A percentile compares a stretch with the other conserved stretches of the same genome.
These are phyloP conservation scores for Daldinia eschscholtzii DNA, from an alignment of 2,329 filamentous ascomycete genomes.

Conservation along the genomic window DNA sequence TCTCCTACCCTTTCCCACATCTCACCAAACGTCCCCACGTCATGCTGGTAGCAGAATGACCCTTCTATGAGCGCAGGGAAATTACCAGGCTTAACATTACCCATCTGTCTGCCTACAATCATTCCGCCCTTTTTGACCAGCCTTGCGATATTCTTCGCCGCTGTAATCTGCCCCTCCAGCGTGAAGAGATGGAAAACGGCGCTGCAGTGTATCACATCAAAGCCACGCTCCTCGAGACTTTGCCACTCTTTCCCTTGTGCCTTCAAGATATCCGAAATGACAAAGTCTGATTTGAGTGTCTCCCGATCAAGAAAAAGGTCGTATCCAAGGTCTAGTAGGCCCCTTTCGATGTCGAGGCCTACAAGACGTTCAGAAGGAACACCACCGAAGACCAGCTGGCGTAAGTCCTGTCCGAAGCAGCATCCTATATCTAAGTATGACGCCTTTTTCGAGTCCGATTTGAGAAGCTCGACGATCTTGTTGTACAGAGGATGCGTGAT, in stretches of 20 bases:
- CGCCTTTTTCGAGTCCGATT: conserved; percentile 14
- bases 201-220: conserved; percentile 48
- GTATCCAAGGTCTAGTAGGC: conserved; percentile 46
- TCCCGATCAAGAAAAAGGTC: conserved; percentile 48
- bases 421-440: conserved; percentile 50
- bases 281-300: conserved; percentile 42
- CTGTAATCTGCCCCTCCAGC: conserved; percentile 41
- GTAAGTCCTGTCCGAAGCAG: conserved; percentile 51
- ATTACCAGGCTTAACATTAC: conserved; percentile 36
- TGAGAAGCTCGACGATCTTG: conserved; percentile 36
- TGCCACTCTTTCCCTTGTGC: conserved; percentile 35
- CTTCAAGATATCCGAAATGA: conserved; percentile 43
- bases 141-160: conserved; percentile 34
- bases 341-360: conserved; percentile 45
- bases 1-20: conserved; percentile 41
- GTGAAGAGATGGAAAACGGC: conserved; percentile 48
- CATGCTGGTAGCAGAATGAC: conserved; percentile 36
- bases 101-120: conserved; percentile 42
- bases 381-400: conserved; percentile 47
- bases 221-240: conserved; percentile 33
- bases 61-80: conserved; percentile 30
- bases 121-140: conserved; percentile 41
- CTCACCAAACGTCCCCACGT: conserved; percentile 30
- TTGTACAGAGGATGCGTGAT: conserved; percentile 31
- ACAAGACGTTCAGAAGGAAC: conserved; percentile 40